phyloP scores from a whole-genome alignment of 1,139 yeast genomes.

The Geotrichum histeridarum region DNA sequence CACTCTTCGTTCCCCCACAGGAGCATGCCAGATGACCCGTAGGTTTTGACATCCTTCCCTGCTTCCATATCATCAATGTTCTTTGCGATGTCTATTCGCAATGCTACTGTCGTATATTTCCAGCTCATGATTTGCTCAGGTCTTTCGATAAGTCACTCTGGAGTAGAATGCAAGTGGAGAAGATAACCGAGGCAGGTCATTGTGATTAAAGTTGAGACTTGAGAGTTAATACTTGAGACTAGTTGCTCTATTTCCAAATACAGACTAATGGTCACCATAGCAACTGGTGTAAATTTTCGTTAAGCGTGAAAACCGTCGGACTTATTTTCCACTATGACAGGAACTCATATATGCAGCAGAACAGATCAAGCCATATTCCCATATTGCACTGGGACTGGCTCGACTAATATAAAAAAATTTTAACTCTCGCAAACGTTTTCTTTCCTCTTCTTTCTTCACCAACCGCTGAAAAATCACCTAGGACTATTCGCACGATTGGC shows the following conservation, averaged over 20 bases:
- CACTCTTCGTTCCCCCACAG: conserved; percentile 1
- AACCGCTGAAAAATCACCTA: background rate
- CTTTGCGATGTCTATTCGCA: conserved; percentile 12
- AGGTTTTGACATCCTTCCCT: conserved; percentile 9
- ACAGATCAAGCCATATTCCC: no score
- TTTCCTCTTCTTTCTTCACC: background rate
- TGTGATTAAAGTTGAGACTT: background rate
- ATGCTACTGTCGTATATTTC: conserved; percentile 14
- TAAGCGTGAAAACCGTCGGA: no score
- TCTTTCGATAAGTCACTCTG: background rate
- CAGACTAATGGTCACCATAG: no score
- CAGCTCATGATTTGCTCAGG: background rate
- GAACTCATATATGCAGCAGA: no score
- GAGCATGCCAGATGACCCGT: conserved; percentile 18
- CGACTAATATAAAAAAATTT: background rate
- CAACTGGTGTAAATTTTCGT: no score
- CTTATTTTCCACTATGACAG: no score
- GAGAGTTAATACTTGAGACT: background rate
- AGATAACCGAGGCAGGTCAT: background rate
- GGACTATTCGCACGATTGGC: conserved; percentile 20
- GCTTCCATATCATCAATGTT: background rate
- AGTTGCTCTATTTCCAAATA: background rate
- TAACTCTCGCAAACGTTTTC: background rate
- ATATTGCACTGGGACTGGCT: no score
- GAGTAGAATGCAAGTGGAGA: background rate